Percentiles rank a stretch among this genome's conserved stretches.
Conservation (phyloP, 2,329 filamentous ascomycete species). For the Ophiognomonia clavigignenti-juglandacearum region DNA sequence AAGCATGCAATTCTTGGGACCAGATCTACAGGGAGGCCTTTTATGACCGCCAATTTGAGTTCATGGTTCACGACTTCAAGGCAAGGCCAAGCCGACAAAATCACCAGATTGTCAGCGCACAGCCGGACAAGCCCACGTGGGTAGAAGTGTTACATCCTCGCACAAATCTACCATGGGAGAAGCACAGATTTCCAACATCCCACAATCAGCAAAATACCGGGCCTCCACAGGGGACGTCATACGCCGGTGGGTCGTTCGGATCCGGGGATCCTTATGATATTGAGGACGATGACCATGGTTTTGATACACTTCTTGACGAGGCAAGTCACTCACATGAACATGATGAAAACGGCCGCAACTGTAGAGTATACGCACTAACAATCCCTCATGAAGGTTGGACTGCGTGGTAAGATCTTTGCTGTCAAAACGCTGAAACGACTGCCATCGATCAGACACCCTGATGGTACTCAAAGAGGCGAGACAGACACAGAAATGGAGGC, state of each 20-base stretch:
- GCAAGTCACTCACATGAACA: not conserved
- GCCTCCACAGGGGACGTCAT: not conserved
- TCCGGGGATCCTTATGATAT: not conserved
- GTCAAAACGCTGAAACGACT: not conserved
- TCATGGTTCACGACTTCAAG: not conserved
- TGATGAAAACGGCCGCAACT: not conserved
- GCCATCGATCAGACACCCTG: not conserved
- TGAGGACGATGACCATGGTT: not conserved
- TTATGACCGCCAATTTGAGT: not conserved
- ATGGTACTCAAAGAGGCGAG: not conserved
- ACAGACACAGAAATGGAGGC: not conserved
- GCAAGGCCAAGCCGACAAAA: not conserved
- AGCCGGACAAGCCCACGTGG: not conserved
- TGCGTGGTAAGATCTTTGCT: not conserved
- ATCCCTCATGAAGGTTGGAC: not conserved
- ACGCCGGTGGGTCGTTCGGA: not conserved
- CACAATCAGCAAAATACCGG: not conserved
- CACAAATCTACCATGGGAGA: not conserved
- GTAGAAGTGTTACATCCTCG: not conserved
- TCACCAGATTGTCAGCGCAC: not conserved
- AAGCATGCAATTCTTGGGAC: not conserved
- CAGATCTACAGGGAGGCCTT: not conserved
- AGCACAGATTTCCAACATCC: not conserved
- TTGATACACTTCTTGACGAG: not conserved
- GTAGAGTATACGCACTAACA: not conserved